Percentiles rank a stretch among this genome's conserved stretches.
Evolutionary conservation across 1,284 basidiomycete genomes (phyloP).

Genomic region (Ganoderma leucocontextum): DNA sequence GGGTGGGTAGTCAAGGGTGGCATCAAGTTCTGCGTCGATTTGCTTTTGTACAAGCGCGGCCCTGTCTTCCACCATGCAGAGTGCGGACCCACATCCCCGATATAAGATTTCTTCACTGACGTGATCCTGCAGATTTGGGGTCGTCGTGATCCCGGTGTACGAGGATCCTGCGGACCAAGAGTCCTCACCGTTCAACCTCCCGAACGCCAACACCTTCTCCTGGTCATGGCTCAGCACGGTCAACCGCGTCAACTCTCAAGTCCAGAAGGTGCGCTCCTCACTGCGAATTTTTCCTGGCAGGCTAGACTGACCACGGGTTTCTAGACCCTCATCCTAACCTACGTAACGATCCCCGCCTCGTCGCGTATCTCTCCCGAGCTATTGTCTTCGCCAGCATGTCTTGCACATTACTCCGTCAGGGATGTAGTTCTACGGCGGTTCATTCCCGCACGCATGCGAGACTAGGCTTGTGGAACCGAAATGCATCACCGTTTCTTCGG

Average conservation of each 20-base stretch:
- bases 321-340: conserved; percentile 89
- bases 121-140: conserved; percentile 73
- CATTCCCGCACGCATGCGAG: conserved; percentile 92
- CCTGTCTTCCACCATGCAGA: conserved; percentile 97
- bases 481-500: neutral
- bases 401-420: conserved; percentile 78
- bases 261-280: conserved; percentile 80
- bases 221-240: conserved; percentile 99
- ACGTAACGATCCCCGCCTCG: conserved; percentile 87
- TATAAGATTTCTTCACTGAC: conserved; percentile 7
- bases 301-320: conserved; percentile 1
- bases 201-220: conserved; percentile 75
- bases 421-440: conserved; percentile 91
- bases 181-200: conserved; percentile 66
- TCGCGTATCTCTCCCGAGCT: conserved; percentile 59
- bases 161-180: conserved; percentile 80
- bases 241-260: conserved; percentile 96
- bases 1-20: conserved; percentile 99
- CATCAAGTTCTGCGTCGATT: conserved; percentile 97
- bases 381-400: conserved; percentile 74
- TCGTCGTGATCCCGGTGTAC: conserved; percentile 91
- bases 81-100: conserved; percentile 52
- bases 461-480: conserved; percentile 52
- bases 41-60: conserved; percentile 93
- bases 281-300: neutral